Conservation (phyloP, 2,329 filamentous ascomycete genomes). For the Fusarium sp. region DNA sequence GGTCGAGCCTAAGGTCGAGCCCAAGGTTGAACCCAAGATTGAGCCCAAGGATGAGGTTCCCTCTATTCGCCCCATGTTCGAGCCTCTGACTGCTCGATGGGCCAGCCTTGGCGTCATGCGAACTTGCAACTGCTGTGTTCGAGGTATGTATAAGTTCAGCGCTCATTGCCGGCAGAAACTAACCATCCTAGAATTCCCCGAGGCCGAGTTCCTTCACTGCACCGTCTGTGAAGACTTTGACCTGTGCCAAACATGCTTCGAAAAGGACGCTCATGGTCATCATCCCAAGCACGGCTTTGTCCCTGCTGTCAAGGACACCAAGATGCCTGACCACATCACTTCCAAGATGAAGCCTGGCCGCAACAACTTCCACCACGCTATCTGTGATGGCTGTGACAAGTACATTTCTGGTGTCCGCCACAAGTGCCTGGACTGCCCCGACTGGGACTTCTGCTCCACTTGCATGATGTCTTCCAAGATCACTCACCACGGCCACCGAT, state of each 20-base stretch:
- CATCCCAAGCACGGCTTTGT: constrained; percentile 88
- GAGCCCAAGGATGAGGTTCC: constrained; percentile 25
- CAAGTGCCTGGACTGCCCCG: constrained; percentile 96
- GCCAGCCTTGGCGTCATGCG: constrained; percentile 57
- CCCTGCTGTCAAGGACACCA: constrained; percentile 72
- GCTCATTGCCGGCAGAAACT: constrained; percentile 1
- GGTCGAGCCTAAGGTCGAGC: constrained; percentile 28
- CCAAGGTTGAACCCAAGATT: constrained; percentile 13
- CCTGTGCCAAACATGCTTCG: constrained; percentile 86
- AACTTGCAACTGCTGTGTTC: constrained; percentile 76
- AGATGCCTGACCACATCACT: constrained; percentile 70
- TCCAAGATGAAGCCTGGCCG: constrained; percentile 82
- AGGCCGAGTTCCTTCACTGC: constrained; percentile 88
- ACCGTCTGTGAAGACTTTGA: constrained; percentile 89
- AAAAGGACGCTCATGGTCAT: constrained; percentile 83
- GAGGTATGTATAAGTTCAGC: constrained; percentile 44
- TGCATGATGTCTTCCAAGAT: constrained; percentile 76
- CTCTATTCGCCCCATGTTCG: constrained; percentile 33
- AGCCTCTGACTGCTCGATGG: constrained; percentile 36
- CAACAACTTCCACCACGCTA: constrained; percentile 83
- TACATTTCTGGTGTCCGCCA: constrained; percentile 89
- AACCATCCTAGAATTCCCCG: constrained; percentile 70
- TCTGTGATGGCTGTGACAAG: constrained; percentile 95
- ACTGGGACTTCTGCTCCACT: constrained; percentile 92
- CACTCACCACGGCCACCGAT: constrained; percentile 86